These are phyloP conservation scores for Monosporascus sp. DNA, from an alignment of 2,329 filamentous ascomycete species.

Conservation along the genomic window DNA sequence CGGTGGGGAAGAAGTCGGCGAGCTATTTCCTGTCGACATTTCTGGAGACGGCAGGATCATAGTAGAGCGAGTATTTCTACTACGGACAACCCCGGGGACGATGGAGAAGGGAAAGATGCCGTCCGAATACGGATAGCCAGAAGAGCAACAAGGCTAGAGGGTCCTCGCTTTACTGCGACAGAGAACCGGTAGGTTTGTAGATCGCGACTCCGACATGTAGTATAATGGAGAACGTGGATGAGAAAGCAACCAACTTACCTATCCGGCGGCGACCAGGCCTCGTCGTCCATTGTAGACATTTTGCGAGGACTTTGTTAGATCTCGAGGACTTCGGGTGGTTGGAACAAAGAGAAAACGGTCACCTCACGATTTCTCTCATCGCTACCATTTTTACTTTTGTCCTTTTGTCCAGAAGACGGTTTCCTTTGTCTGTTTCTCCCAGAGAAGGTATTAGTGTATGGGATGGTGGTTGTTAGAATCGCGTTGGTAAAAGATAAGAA, in stretches of 20 bases:
- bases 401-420: background rate
- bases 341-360: conserved; percentile 21
- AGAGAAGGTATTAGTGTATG: background rate
- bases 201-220: background rate
- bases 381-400: background rate
- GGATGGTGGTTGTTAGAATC: background rate
- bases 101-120: background rate
- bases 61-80: background rate
- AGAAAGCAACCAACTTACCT: conserved; percentile 20
- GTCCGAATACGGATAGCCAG: background rate
- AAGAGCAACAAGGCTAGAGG: too few species aligned
- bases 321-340: conserved; percentile 4
- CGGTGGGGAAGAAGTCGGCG: conserved; percentile 9
- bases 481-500: background rate
- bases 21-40: background rate
- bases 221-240: conserved; percentile 1
- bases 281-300: conserved; percentile 19
- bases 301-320: conserved; percentile 7
- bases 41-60: conserved; percentile 3
- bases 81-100: background rate
- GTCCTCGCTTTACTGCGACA: too few species aligned
- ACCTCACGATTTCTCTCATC: background rate
- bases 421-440: background rate
- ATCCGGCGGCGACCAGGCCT: conserved; percentile 14
- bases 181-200: background rate